phyloP scores from a whole-genome alignment of 345 rosid genomes.

The Euphorbia lathyris region DNA sequence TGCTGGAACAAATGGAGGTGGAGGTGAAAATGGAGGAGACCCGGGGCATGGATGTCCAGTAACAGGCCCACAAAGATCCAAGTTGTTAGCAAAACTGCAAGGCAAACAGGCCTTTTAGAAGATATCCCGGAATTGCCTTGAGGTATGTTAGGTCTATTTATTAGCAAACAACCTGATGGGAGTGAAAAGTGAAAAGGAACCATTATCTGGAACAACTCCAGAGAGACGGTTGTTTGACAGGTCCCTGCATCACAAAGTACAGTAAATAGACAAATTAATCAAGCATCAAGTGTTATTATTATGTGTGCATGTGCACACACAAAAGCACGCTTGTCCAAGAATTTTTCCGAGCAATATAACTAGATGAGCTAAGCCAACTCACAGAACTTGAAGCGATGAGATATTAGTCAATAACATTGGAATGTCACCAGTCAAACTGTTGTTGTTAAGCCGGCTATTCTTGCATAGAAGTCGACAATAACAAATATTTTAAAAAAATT shows the following conservation, averaged over 20 bases:
- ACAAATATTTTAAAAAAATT: background rate
- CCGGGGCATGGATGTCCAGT: slow-evolving; percentile 97
- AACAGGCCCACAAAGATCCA: slow-evolving; percentile 92
- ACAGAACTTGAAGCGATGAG: slow-evolving; percentile 90
- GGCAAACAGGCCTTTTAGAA: slow-evolving; percentile 16
- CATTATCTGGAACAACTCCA: slow-evolving; percentile 95
- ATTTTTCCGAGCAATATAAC: background rate
- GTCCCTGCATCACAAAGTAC: slow-evolving; percentile 54
- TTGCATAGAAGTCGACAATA: slow-evolving; percentile 38
- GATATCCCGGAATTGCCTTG: background rate
- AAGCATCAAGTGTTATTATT: background rate
- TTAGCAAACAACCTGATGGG: slow-evolving; percentile 84
- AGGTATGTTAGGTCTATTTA: slow-evolving; percentile 9
- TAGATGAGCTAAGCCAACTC: slow-evolving; percentile 35
- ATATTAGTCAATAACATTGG: slow-evolving; percentile 90
- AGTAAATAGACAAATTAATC: slow-evolving; percentile 14
- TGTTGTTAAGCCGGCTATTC: slow-evolving; percentile 96
- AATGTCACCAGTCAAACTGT: slow-evolving; percentile 74
- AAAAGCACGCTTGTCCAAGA: background rate
- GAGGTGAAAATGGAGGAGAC: slow-evolving; percentile 99
- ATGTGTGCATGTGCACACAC: background rate
- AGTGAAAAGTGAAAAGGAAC: slow-evolving; percentile 96
- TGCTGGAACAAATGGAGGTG: slow-evolving; percentile 93
- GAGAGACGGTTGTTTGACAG: slow-evolving; percentile 88
- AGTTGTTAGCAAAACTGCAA: slow-evolving; percentile 95